Percentiles rank a stretch among this genome's conserved stretches.
Evolutionary conservation across 495 filamentous ascomycete species (phyloP).

Genomic region (Annulohypoxylon maeteangense): DNA sequence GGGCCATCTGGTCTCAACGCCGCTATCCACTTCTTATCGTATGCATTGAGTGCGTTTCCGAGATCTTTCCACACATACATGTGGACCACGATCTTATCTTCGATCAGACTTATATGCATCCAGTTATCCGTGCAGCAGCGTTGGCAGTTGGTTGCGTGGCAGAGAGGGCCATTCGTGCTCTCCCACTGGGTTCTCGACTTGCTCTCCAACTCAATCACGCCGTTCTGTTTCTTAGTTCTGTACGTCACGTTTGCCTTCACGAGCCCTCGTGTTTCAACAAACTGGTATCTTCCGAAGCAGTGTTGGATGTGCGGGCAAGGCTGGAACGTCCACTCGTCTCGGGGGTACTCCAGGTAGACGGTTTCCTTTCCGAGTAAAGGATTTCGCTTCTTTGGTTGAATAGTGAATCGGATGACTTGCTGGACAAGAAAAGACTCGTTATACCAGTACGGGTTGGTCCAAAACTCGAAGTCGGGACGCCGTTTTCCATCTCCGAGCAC

Average conservation of each 20-base stretch:
- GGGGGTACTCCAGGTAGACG: background rate
- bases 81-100: constrained; percentile 34
- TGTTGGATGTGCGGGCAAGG: constrained; percentile 42
- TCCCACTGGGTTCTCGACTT: constrained; percentile 29
- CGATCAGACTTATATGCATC: constrained; percentile 28
- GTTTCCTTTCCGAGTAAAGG: constrained; percentile 13
- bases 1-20: constrained; percentile 16
- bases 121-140: constrained; percentile 43
- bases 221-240: constrained; percentile 21
- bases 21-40: constrained; percentile 41
- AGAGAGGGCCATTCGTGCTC: constrained; percentile 22
- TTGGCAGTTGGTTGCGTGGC: constrained; percentile 21
- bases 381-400: constrained; percentile 37
- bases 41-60: constrained; percentile 38
- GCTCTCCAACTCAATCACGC: background rate
- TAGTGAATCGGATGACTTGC: constrained; percentile 34
- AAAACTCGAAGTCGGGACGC: constrained; percentile 28
- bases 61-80: constrained; percentile 43
- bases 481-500: constrained; percentile 19
- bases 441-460: constrained; percentile 21
- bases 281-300: constrained; percentile 33
- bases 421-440: constrained; percentile 32
- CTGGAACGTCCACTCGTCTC: constrained; percentile 31
- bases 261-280: constrained; percentile 32
- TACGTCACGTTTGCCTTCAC: constrained; percentile 26